Evolutionary conservation across 2,329 filamentous ascomycete species (phyloP), one percentile per base, ranked within the genome.

Genomic region (Emmonsiellopsis sp.): DNA sequence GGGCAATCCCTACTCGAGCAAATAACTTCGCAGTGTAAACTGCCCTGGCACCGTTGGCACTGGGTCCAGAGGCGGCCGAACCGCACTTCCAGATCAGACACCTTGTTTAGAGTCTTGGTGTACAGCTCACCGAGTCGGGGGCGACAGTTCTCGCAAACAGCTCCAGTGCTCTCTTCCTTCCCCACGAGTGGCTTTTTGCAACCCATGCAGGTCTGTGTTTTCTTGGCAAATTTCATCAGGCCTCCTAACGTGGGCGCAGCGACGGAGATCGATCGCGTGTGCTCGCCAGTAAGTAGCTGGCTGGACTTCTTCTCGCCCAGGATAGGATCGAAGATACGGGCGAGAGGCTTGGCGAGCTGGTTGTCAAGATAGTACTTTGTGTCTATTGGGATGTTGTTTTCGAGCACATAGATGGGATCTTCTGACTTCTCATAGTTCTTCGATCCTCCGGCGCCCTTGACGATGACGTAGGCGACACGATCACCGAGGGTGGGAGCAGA

Each of bases 281-380:
- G 93, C 61, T 91, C 93, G 55, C 93, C 93, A 4, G 87, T 90
- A 33, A 98, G 81, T 17, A 98, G 78, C 42, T 87, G 87, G 48
- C 83, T 84, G 4, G 91, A 89, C 68, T 93, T 94, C 63, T 88
- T 92, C 71, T 96, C 91, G 27, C 93, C 93, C 2, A 98, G 77
- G 57, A 98, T 97, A 44, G 93, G 93, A 70, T 98, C 93, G 77
- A 98, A 98, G 66, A 98, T 98, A 67, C 94, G 85, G 4, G 85
- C 84, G 2, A 98, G 79, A 0, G 93, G 93, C 71, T 98, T 98
- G 7, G 93, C 87, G 14, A 98, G 84, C 71, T 98, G 94, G 68
- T 98, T 98, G 69, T 98, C 93, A 17, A 98, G 84, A 70, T 98
- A 98, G 75, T 97, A 98, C 70, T 88, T 93, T 2, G 93, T 97